Percentiles rank a stretch among this genome's conserved stretches.
Evolutionary conservation across 2,329 filamentous ascomycete species (phyloP).

Genomic region (Eurotiales sp.): DNA sequence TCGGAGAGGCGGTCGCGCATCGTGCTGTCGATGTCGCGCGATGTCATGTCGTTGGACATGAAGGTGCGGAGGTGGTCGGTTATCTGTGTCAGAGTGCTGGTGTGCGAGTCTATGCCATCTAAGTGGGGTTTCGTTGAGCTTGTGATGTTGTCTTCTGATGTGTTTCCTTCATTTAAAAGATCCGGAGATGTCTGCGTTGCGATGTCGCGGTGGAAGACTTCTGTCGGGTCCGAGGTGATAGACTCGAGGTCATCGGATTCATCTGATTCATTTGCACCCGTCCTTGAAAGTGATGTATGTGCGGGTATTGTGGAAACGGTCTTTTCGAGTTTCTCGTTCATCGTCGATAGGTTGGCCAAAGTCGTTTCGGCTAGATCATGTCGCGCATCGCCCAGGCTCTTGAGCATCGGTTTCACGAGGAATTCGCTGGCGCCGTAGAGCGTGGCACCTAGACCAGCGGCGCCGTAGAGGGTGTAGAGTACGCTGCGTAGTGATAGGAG

Average conservation of each 20-base stretch:
- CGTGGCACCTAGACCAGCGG: conserved; percentile 52
- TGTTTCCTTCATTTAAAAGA: conserved; percentile 16
- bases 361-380: conserved; percentile 56
- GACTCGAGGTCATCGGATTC: conserved; percentile 40
- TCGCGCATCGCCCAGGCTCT: conserved; percentile 51
- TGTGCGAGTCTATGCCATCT: conserved; percentile 25
- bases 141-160: too few species aligned
- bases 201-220: conserved; percentile 61
- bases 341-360: conserved; percentile 47
- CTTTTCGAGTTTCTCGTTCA: conserved; percentile 55
- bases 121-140: conserved; percentile 16
- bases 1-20: conserved; percentile 36
- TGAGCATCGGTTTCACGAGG: conserved; percentile 57
- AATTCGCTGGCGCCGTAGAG: conserved; percentile 59
- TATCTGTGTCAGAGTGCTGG: conserved; percentile 49
- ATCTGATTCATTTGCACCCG: conserved; percentile 22
- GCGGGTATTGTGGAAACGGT: conserved; percentile 51
- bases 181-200: conserved; percentile 58
- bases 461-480: conserved; percentile 54
- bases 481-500: conserved; percentile 57
- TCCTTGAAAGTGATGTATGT: conserved; percentile 12
- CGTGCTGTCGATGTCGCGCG: conserved; percentile 27
- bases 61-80: conserved; percentile 51
- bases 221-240: conserved; percentile 56
- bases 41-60: conserved; percentile 34